A percentile compares a stretch with the other conserved stretches of the same genome.
Evolutionary conservation across 2,329 filamentous ascomycete genomes (phyloP).

Genomic region (Colletotrichum sp.): DNA sequence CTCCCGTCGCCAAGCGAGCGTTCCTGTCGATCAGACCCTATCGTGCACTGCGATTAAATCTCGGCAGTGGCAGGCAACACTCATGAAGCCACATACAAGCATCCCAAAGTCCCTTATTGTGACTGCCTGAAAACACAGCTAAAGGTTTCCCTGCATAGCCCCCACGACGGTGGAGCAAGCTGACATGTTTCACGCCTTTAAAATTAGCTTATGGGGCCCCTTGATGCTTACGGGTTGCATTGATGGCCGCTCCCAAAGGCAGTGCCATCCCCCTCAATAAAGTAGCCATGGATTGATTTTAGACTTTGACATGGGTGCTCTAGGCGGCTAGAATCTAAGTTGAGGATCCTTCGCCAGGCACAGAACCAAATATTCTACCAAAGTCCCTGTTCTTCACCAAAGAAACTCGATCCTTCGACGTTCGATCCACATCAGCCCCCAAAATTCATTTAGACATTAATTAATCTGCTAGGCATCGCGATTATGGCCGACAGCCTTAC

Average conservation of each 20-base stretch:
- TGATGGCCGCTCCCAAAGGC: background rate
- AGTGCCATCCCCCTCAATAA: background rate
- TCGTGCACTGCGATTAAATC: background rate
- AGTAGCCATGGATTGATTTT: background rate
- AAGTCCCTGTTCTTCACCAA: background rate
- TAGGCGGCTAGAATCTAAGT: background rate
- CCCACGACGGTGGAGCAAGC: background rate
- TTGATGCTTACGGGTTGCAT: background rate
- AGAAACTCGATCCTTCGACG: background rate
- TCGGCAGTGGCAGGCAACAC: background rate
- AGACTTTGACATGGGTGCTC: background rate
- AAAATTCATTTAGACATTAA: background rate
- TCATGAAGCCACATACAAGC: rapidly evolving
- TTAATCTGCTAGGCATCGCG: background rate
- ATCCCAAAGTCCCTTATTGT: background rate
- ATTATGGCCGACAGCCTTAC: background rate
- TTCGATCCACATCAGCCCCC: background rate
- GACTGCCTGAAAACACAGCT: background rate
- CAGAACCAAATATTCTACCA: background rate
- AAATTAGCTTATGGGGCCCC: background rate
- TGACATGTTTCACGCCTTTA: background rate
- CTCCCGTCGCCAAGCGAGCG: background rate
- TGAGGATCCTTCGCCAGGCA: background rate
- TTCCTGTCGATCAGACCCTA: background rate
- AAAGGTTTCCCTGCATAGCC: background rate